Base-by-base conservation (phyloP, 108 stramenopile species). In the Nitzschia putrida region DNA sequence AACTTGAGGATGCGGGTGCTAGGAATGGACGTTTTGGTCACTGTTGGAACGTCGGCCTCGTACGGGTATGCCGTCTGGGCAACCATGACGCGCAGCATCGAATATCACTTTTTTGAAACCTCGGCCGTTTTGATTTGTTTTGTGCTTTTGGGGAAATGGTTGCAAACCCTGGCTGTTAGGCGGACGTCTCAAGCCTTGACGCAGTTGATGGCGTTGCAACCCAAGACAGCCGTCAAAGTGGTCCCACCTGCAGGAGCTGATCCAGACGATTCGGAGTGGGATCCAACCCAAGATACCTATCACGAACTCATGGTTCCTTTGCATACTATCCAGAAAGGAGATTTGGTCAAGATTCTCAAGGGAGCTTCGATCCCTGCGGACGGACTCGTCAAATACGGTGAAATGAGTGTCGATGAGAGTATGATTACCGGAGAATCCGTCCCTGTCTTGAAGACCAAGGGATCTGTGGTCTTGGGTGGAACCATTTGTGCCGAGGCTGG, bases 1-100 rank as follows among this genome's bases (percentile, higher is more conserved):
- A 82, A 82, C 20, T 51, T 76, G 53, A 42, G 61, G 10, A 70
- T 57, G 38, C 93, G 45, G 56, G 68, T 78, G 40, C 53, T 88
- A 37, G 97, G 98, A 25, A 99, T 99, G 99, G 97, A 98, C 66
- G 89, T 96, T 58, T 82, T 99, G 29, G 94, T 99, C 0, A 91
- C 80, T 24, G 64, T 96, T 54, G 99, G 97, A 0, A 98, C 99
- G 10, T 79, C 88, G 2, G 80, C 92, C 24, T 93, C 95, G 10
- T 98, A 96, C 67, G 57, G 93, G 3, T 97, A 97, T 65, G 77
- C 82, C 16, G 43, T 78, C 18, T 74, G 64, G 66, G 71, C 74
- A 3, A 53, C 78, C 14, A n/a, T 74, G 8, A 66, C 29, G 5
- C 65, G 72, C 18, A 23, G 40, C n/a, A 68, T 69, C 45, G 73